Evolutionary conservation across 148 eudicot genomes (phyloP).

Genomic region (Rheum nobile): DNA sequence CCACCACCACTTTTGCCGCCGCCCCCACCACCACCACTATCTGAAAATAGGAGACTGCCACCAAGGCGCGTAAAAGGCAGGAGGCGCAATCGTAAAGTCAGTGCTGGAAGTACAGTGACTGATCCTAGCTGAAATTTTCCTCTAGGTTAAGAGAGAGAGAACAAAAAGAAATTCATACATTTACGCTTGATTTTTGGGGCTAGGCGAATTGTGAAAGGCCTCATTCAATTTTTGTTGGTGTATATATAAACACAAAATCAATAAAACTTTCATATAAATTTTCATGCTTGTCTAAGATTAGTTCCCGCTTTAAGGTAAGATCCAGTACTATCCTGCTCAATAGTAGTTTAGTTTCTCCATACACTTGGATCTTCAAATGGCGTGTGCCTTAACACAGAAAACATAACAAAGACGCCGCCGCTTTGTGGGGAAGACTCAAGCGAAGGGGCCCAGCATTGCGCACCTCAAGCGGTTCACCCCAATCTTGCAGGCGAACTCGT

Average conservation of each 20-base stretch:
- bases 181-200: background rate
- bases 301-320: background rate
- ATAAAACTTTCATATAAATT: background rate
- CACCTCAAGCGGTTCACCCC: too few relatives aligned
- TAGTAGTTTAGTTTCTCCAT: too few relatives aligned
- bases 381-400: too few relatives aligned
- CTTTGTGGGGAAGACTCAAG: too few relatives aligned
- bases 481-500: too few relatives aligned
- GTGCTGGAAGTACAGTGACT: slow-evolving; percentile 33
- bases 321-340: too few relatives aligned
- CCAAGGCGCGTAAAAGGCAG: slow-evolving; percentile 43
- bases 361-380: too few relatives aligned
- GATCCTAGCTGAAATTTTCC: slow-evolving; percentile 13
- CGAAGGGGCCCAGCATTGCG: too few relatives aligned
- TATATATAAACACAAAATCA: slow-evolving; percentile 1
- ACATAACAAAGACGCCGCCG: too few relatives aligned
- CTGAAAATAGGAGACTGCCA: slow-evolving; percentile 16
- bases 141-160: slow-evolving; percentile 10
- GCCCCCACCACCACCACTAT: background rate
- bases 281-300: background rate
- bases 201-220: slow-evolving; percentile 5
- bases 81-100: slow-evolving; percentile 65
- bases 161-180: background rate
- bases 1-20: slow-evolving; percentile 15
- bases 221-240: slow-evolving; percentile 8